Conservation (phyloP, 2,329 filamentous ascomycete species). For the Eurotiales sp. region DNA sequence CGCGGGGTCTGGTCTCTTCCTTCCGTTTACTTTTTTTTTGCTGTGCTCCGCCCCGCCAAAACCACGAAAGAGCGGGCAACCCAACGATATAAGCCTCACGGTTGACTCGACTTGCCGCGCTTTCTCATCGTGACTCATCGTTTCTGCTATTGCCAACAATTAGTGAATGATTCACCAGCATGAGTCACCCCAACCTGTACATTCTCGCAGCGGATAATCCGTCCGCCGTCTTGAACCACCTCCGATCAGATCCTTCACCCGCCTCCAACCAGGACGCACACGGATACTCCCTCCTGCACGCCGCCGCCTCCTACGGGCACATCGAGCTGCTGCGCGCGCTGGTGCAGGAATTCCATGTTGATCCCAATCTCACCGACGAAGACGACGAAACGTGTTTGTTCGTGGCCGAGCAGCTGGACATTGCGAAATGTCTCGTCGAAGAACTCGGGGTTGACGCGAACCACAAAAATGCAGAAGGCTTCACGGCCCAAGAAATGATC, state of each 20-base stretch:
- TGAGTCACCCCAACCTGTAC: conserved; percentile 58
- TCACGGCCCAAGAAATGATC: conserved; percentile 79
- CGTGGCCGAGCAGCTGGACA: conserved; percentile 75
- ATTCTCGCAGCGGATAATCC: conserved; percentile 80
- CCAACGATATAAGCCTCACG: no score
- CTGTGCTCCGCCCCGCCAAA: conserved; percentile 1
- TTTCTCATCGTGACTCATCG: not conserved
- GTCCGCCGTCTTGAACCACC: conserved; percentile 66
- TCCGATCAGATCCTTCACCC: conserved; percentile 69
- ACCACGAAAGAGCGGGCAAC: no score
- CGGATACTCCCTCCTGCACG: conserved; percentile 91
- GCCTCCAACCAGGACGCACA: conserved; percentile 81
- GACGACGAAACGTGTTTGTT: conserved; percentile 94
- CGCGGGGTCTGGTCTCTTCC: conserved; percentile 14
- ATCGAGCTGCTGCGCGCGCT: conserved; percentile 72
- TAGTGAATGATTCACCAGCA: conserved; percentile 21
- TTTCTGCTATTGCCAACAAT: not conserved
- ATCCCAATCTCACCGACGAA: conserved; percentile 80
- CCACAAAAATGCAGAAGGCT: conserved; percentile 67
- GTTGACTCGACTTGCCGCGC: no score
- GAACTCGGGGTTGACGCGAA: conserved; percentile 69
- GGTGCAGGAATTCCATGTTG: conserved; percentile 69
- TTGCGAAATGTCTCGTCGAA: conserved; percentile 75
- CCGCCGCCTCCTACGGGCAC: conserved; percentile 89
- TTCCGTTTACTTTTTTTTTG: conserved; percentile 3